Evolutionary conservation across 1,284 basidiomycete species (phyloP), one percentile per base, ranked within the genome.

Genomic region (Pascua guehoae): DNA sequence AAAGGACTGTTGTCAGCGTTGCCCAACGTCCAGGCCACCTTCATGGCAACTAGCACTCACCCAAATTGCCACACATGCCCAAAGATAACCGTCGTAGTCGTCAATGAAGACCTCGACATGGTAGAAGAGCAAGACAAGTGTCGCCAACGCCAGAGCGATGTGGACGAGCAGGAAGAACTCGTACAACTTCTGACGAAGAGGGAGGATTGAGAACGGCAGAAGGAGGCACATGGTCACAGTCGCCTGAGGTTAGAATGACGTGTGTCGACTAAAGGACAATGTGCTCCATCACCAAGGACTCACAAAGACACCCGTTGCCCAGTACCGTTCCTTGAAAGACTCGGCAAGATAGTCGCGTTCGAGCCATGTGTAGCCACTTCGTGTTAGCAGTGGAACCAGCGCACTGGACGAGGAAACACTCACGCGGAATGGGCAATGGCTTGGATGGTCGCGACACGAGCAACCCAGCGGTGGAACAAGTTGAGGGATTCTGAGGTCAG

Each of bases 401-500:
- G 24, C 24, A 32, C 24, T 32, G 24, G 24, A 32, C 24, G 24
- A 32, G 32, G 8, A 15, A 16, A 7, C 8, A 56, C 61, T 57
- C 41, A 66, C 64, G 53, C 51, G 2, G 62, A 63, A 47, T 70
- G 68, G 1, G 60, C 56, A 8, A 68, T 59, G 9, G 64, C 67
- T 49, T 69, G 64, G 0, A 63, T 4, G 2, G 59, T 60, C 2
- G 61, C 59, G 14, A 66, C 48, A 11, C 62, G 46, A 12, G 66
- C 67, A 2, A 63, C 54, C 61, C 63, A 68, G 40, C 66, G 61
- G 49, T 70, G 68, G 52, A 68, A 70, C 14, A 66, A 32, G 56
- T 68, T 68, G 51, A 49, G 49, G 9, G 48, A 49, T 44, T 55
- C 53, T 55, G 42, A n/a, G 16, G 48, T 43, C 32, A 48, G 50